A percentile compares a stretch with the other conserved stretches of the same genome.
phyloP scores from a whole-genome alignment of 2,329 filamentous ascomycete species.

The Botryotinia narcissicola region DNA sequence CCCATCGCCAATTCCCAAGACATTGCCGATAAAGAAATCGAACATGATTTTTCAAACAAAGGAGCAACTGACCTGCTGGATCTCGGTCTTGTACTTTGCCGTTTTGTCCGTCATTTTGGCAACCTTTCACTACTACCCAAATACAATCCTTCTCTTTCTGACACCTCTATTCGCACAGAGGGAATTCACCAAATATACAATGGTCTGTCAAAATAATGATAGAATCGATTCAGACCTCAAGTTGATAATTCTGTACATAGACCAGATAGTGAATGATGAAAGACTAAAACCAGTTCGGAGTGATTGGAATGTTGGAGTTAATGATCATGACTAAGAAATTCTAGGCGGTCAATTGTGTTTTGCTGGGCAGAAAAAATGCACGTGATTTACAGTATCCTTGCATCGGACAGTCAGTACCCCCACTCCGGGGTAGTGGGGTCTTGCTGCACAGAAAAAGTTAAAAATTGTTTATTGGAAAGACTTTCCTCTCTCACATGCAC shows the following conservation, averaged over 20 bases:
- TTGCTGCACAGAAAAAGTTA: neutral
- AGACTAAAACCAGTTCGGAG: neutral
- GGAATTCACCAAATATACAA: neutral
- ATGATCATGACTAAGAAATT: slow-evolving; percentile 1
- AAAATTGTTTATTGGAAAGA: neutral
- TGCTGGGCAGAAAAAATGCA: neutral
- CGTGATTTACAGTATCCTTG: neutral
- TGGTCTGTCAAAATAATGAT: neutral
- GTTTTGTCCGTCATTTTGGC: slow-evolving; percentile 54
- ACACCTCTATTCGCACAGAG: neutral
- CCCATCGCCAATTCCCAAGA: neutral
- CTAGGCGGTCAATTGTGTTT: neutral
- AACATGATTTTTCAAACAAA: neutral
- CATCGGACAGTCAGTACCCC: neutral
- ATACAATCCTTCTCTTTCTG: neutral
- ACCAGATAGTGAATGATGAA: neutral
- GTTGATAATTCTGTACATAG: neutral
- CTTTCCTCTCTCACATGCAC: neutral
- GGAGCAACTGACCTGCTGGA: slow-evolving; percentile 74
- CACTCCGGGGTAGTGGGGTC: slow-evolving; percentile 2
- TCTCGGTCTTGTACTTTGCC: slow-evolving; percentile 94
- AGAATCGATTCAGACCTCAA: neutral
- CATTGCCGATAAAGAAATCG: neutral
- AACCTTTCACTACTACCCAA: neutral
- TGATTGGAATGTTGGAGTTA: neutral